Evolutionary conservation across 768 basidiomycete species (phyloP).

Genomic region (Lactarius trivialis): DNA sequence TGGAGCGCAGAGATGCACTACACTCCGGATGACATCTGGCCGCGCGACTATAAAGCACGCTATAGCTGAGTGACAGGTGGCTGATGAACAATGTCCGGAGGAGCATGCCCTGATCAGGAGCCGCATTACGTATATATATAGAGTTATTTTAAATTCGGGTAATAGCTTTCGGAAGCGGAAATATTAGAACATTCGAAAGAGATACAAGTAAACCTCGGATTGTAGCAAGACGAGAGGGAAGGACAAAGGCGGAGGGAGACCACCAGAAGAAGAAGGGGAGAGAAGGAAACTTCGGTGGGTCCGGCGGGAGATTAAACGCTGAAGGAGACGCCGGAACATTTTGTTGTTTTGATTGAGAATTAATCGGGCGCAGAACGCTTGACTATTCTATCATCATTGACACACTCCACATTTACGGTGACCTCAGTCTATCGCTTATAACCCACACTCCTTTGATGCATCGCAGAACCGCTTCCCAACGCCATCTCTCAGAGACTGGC

Average conservation of each 20-base stretch:
- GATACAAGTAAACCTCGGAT: background rate
- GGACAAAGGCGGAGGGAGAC: background rate
- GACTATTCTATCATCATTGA: constrained; percentile 2
- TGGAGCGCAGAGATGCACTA: background rate
- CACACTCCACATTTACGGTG: background rate
- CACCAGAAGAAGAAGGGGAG: no score
- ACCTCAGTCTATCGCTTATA: constrained; percentile 18
- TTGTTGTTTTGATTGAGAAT: background rate
- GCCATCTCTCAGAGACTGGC: constrained; percentile 2
- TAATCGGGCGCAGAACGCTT: background rate
- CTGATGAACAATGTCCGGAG: background rate
- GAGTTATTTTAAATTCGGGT: background rate
- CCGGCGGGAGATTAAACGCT: background rate
- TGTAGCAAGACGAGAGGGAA: background rate
- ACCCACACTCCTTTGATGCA: constrained; percentile 18
- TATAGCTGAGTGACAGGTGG: background rate
- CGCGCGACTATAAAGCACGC: background rate
- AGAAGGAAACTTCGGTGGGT: background rate
- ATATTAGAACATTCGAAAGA: background rate
- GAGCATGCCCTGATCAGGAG: background rate
- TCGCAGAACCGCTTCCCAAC: constrained; percentile 17
- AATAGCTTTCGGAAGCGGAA: background rate
- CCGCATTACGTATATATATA: background rate
- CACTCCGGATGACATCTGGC: background rate
- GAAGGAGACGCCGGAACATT: background rate